Evolutionary conservation across 2,329 filamentous ascomycete genomes (phyloP), one percentile per base, ranked within the genome.

Genomic region (Akanthomyces lecanii): DNA sequence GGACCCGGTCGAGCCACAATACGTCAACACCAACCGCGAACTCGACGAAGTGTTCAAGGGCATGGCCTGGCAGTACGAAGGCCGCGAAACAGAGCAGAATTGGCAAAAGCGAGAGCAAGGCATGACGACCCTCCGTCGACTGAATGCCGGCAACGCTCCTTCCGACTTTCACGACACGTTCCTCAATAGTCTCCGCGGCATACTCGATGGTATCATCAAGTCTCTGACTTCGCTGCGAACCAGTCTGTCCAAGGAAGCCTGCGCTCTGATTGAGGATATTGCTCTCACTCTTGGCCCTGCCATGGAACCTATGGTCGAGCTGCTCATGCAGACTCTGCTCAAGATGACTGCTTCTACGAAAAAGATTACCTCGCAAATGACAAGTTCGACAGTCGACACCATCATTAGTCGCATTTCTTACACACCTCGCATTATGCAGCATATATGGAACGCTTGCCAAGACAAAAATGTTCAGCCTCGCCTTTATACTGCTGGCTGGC

Each of bases 381-480:
- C 91, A 59, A 93, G 96, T 71, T 74, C 79, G 18, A 91, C 90
- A 0, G 88, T 97, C n/a, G 89, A 95, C 67, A 86, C 82, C 23
- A 88, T 99, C 59, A 84, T 98, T 66, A 85, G 86, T 66, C 88
- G 89, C 68, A 89, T 89, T 36, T 89, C 92, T 0, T 98, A 94
- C 76, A 93, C 84, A 65, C 79, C 82, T 64, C 89, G 92, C 33
- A 82, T 97, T 66, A 84, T 97, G 81, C 90, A 96, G 73, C 94
- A 98, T 70, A 81, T 98, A 54, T 90, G 87, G 79, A 78, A 80
- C 61, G 93, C 94, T 28, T 89, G 85, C 66, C 89, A 96, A 73
- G 94, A 99, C 78, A 98, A 97, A 79, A 98, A 97, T 71, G 89
- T 93, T 2, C 90, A 95, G 71, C 89, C 93, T 18, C 87, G 95